Percentiles rank a stretch among this genome's conserved stretches.
Conservation (phyloP, 495 filamentous ascomycete species). For the Talaromyces thailandensis region DNA sequence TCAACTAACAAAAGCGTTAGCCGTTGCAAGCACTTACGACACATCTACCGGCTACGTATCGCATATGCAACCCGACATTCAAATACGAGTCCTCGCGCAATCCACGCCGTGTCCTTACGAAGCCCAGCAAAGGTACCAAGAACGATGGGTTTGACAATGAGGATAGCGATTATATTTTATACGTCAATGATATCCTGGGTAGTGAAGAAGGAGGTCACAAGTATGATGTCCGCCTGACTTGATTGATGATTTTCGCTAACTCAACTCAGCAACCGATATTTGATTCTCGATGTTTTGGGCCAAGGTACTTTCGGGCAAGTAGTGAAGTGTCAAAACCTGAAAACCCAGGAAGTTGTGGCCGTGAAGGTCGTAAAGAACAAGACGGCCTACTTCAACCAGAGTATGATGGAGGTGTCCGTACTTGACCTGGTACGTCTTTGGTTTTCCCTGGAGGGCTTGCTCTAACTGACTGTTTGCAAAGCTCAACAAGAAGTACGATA, state of each 20-base stretch:
- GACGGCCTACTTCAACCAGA: conserved; percentile 99
- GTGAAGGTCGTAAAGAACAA: conserved; percentile 99
- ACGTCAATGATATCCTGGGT: conserved; percentile 97
- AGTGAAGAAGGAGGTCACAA: conserved; percentile 98
- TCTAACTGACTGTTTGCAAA: conserved; percentile 30
- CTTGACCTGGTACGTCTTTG: conserved; percentile 69
- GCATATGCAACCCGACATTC: conserved; percentile 96
- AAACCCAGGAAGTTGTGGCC: conserved; percentile 95
- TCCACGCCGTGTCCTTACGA: conserved; percentile 92
- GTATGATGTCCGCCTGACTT: conserved; percentile 38
- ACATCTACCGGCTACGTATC: conserved; percentile 89
- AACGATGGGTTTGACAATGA: conserved; percentile 99
- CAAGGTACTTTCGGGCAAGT: conserved; percentile 99
- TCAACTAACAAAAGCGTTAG: conserved; percentile 31
- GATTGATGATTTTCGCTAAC: conserved; percentile 9
- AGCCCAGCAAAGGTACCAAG: conserved; percentile 97
- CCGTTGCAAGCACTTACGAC: conserved; percentile 93
- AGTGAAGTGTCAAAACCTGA: conserved; percentile 97
- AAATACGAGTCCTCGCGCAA: conserved; percentile 99
- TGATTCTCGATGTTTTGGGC: conserved; percentile 95
- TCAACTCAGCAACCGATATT: conserved; percentile 73
- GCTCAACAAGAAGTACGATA: conserved; percentile 97
- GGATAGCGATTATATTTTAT: conserved; percentile 98
- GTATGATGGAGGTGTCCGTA: conserved; percentile 99
- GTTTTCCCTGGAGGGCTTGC: neutral